phyloP scores from a whole-genome alignment of 331 rosid genomes.

The Erythrophleum ivorense region DNA sequence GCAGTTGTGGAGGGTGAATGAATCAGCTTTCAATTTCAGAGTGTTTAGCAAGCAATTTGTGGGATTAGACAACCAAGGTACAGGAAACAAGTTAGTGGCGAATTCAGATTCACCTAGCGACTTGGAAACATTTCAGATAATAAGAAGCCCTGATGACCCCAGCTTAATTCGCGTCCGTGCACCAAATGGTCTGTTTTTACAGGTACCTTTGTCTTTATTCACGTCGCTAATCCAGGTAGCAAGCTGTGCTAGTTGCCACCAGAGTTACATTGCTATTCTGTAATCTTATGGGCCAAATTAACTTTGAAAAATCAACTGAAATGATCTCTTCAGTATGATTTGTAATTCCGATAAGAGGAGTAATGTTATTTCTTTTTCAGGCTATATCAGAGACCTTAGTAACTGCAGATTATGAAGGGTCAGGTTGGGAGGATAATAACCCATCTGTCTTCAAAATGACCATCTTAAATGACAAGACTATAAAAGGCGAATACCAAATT shows the following conservation, averaged over 20 bases:
- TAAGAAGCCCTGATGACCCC: constrained; percentile 45
- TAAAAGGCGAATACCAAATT: constrained; percentile 62
- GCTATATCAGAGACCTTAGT: constrained; percentile 47
- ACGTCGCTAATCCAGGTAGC: no score
- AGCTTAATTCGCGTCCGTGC: constrained; percentile 49
- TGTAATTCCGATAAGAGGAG: neutral
- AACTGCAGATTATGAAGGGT: constrained; percentile 58
- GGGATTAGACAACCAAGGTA: constrained; percentile 48
- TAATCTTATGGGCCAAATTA: neutral
- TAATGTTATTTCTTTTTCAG: constrained; percentile 18
- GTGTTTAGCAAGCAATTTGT: constrained; percentile 59
- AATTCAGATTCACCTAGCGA: constrained; percentile 37
- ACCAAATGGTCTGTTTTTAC: constrained; percentile 54
- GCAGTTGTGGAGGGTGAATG: constrained; percentile 70
- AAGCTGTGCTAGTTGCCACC: neutral
- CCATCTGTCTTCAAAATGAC: constrained; percentile 59
- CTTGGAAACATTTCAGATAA: constrained; percentile 49
- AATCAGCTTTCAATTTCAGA: constrained; percentile 56
- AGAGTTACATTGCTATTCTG: neutral
- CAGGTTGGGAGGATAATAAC: constrained; percentile 57
- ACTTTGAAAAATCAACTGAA: neutral
- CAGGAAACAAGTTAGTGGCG: constrained; percentile 43
- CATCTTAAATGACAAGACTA: constrained; percentile 18
- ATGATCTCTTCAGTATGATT: neutral
- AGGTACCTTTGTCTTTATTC: constrained; percentile 40